phyloP scores from a whole-genome alignment of 768 basidiomycete genomes.

The Albatrellus ellisii region DNA sequence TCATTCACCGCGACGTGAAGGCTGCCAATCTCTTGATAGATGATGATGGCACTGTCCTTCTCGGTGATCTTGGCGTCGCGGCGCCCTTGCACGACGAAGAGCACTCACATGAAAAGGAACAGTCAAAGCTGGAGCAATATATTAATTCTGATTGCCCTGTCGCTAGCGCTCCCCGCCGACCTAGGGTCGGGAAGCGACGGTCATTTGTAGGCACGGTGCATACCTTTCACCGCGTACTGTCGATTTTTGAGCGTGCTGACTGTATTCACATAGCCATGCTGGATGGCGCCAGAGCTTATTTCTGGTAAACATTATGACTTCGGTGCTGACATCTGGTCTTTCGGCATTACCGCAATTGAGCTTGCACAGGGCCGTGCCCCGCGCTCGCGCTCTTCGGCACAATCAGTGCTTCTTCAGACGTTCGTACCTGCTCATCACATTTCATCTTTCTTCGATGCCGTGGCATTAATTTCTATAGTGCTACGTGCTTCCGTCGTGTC shows the following conservation, averaged over 20 bases:
- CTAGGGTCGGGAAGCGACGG: slow-evolving; percentile 62
- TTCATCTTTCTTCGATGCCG: not conserved
- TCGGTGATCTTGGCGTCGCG: slow-evolving; percentile 90
- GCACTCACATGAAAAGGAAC: slow-evolving; percentile 18
- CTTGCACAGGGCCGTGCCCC: slow-evolving; percentile 81
- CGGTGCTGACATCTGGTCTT: slow-evolving; percentile 90
- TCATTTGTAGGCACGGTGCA: slow-evolving; percentile 86
- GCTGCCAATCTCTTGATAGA: slow-evolving; percentile 90
- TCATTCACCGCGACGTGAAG: slow-evolving; percentile 91
- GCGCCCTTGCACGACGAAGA: slow-evolving; percentile 65
- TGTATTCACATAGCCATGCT: slow-evolving; percentile 50
- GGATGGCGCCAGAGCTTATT: slow-evolving; percentile 96
- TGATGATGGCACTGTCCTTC: slow-evolving; percentile 78
- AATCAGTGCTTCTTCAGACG: slow-evolving; percentile 67
- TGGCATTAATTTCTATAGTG: not conserved
- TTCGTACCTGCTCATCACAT: slow-evolving; percentile 19
- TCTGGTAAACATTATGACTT: slow-evolving; percentile 74
- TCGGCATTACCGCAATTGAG: slow-evolving; percentile 91
- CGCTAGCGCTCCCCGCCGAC: slow-evolving; percentile 16
- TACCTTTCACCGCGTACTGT: slow-evolving; percentile 2
- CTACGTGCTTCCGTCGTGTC: not conserved
- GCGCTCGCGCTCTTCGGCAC: slow-evolving; percentile 61
- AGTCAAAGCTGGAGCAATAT: slow-evolving; percentile 2
- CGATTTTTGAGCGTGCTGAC: not conserved
- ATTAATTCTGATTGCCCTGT: slow-evolving; percentile 17